phyloP scores from a whole-genome alignment of 495 filamentous ascomycete species.

The Choiromyces venosus region DNA sequence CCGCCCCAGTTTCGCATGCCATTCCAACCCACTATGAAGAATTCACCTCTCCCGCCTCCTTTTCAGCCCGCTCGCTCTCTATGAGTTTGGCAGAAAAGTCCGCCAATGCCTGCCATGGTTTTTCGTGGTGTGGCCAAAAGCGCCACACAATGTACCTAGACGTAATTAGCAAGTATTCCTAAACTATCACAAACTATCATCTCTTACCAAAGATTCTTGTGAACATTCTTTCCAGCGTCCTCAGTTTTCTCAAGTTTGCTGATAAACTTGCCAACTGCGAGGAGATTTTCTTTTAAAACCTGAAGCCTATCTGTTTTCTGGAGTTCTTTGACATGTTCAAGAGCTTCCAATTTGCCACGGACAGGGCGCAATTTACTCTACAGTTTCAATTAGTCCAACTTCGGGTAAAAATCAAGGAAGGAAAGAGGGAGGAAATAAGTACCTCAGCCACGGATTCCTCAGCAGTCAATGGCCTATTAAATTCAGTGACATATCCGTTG shows the following conservation, averaged over 20 bases:
- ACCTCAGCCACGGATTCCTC: slow-evolving; percentile 32
- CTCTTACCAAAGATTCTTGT: slow-evolving; percentile 40
- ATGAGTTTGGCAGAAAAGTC: slow-evolving; percentile 36
- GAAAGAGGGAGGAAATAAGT: not conserved
- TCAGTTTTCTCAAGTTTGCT: slow-evolving; percentile 41
- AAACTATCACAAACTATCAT: not conserved
- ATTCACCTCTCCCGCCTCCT: slow-evolving; percentile 14
- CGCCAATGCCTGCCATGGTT: slow-evolving; percentile 37
- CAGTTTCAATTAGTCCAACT: slow-evolving; percentile 40
- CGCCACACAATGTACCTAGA: slow-evolving; percentile 39
- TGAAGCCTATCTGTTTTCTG: slow-evolving; percentile 56
- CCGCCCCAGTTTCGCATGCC: not conserved
- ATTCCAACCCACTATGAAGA: slow-evolving; percentile 13
- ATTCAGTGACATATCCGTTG: slow-evolving; percentile 33
- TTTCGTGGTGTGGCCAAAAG: slow-evolving; percentile 39
- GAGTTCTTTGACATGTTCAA: slow-evolving; percentile 60
- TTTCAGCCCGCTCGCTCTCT: slow-evolving; percentile 29
- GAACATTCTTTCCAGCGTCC: slow-evolving; percentile 39
- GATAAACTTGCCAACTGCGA: slow-evolving; percentile 52
- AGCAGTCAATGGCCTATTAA: slow-evolving; percentile 41
- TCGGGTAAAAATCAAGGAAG: not conserved
- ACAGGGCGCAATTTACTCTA: slow-evolving; percentile 54
- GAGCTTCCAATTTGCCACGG: slow-evolving; percentile 55
- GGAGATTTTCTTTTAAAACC: slow-evolving; percentile 50
- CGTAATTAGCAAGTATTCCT: slow-evolving; percentile 14